These are phyloP conservation scores for Breynia disticha DNA, from an alignment of 441 rosid species.

Conservation along the genomic window DNA sequence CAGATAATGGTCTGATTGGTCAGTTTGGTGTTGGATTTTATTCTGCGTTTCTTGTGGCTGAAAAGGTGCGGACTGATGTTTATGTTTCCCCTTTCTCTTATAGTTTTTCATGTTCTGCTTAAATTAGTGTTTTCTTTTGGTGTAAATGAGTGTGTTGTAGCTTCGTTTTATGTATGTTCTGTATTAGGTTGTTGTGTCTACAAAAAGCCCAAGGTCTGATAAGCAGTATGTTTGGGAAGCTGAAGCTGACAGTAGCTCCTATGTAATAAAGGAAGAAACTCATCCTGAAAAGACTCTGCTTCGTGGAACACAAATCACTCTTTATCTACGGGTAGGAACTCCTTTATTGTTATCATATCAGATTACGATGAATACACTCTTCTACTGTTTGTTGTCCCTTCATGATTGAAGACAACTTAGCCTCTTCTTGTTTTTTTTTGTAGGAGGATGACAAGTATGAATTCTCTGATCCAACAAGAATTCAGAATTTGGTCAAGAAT, in stretches of 20 bases:
- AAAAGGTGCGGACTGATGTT: constrained; percentile 42
- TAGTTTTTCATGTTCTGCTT: constrained; percentile 5
- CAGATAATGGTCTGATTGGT: constrained; percentile 85
- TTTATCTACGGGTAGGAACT: constrained; percentile 61
- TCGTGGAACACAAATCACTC: constrained; percentile 90
- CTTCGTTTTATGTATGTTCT: constrained; percentile 7
- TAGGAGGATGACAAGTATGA: constrained; percentile 93
- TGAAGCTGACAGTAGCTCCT: constrained; percentile 66
- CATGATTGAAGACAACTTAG: not conserved
- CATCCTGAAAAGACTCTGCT: constrained; percentile 61
- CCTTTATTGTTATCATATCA: not conserved
- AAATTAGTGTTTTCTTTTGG: constrained; percentile 1
- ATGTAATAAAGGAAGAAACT: constrained; percentile 61
- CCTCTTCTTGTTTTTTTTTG: constrained; percentile 10
- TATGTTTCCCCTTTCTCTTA: not conserved
- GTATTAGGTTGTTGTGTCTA: constrained; percentile 69
- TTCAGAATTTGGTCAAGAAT: constrained; percentile 85
- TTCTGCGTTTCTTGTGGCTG: constrained; percentile 85
- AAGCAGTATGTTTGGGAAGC: constrained; percentile 95
- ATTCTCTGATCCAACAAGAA: constrained; percentile 61
- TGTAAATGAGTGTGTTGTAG: constrained; percentile 4
- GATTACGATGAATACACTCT: not conserved
- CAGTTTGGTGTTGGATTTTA: constrained; percentile 94
- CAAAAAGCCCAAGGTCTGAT: constrained; percentile 87
- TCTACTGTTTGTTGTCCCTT: constrained; percentile 1